Base-by-base conservation (phyloP, 2,329 filamentous ascomycete genomes). In the Penicillium sp. region DNA sequence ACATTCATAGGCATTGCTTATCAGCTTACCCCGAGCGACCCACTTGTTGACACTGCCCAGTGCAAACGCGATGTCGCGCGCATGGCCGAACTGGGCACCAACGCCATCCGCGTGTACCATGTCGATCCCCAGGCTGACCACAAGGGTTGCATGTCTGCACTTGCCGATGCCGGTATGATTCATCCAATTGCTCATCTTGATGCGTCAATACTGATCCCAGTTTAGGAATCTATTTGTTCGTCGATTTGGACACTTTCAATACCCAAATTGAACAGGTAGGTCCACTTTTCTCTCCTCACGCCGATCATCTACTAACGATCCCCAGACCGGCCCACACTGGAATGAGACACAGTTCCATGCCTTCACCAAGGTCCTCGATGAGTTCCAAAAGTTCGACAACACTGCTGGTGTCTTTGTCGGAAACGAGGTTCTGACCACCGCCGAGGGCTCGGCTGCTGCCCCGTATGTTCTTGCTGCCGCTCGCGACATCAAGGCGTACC, bases 21-120 rank as follows among this genome's bases (percentile, higher is more conserved):
- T 68, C 75, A 81, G 60, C 74, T 84, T 34, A 73, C 76, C n/a
- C 74, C 78, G 33, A 77, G 85, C 42, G 90, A 95, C 65, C 90
- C 89, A 41, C 80, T 95, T 54, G 73, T 88, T 59, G 80, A 93
- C 66, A 79, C 80, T 34, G 80, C 80, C 40, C 90, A 95, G 74
- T 95, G 89, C 75, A 70, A 78, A 60, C 81, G 83, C 58, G 90
- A 95, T 73, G 84, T 85, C 35, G 67, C 75, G 13, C 77, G 91
- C 64, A 95, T 95, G 87, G 80, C 88, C 68, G 81, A 83, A 14
- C 76, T 95, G 46, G 89, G 88, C 54, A 82, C 87, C 66, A 95
- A 95, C 68, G 79, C 86, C 27, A 89, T 95, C 63, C 88, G 90
- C 49, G 87, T 93, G 50, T 95, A 95, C 71, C 89, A 95, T 64